A percentile compares a stretch with the other conserved stretches of the same genome.
Conservation (phyloP, 2,329 filamentous ascomycete species). For the Aspergillus ochraceoroseus region DNA sequence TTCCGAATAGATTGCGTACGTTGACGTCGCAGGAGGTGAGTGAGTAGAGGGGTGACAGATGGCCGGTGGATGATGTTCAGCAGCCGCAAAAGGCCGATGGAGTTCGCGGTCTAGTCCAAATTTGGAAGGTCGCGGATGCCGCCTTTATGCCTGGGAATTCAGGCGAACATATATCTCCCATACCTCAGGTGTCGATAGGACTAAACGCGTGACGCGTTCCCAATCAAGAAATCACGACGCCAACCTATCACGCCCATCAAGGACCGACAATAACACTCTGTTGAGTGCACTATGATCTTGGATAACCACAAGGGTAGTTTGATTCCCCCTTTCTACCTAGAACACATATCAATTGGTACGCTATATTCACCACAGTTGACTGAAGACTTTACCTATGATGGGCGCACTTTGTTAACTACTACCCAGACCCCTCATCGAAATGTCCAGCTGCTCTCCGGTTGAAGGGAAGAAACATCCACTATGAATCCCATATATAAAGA, state of each 20-base stretch:
- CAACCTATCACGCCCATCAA: slow-evolving; percentile 9
- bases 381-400: not conserved
- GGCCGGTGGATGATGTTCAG: slow-evolving; percentile 33
- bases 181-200: slow-evolving; percentile 24
- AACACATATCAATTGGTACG: slow-evolving; percentile 1
- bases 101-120: slow-evolving; percentile 30
- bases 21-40: slow-evolving; percentile 19
- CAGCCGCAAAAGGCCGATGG: slow-evolving; percentile 39
- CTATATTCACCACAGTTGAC: not conserved
- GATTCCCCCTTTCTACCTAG: not conserved
- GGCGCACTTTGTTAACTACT: slow-evolving; percentile 11
- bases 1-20: slow-evolving; percentile 20
- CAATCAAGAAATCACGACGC: slow-evolving; percentile 17
- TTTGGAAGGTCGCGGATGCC: slow-evolving; percentile 24
- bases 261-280: slow-evolving; percentile 1
- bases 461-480: slow-evolving; percentile 16
- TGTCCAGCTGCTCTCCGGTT: slow-evolving; percentile 22
- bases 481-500: slow-evolving; percentile 27
- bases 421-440: slow-evolving; percentile 20
- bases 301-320: not conserved
- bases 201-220: slow-evolving; percentile 32
- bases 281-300: not conserved
- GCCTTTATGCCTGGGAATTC: slow-evolving; percentile 24
- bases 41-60: slow-evolving; percentile 30
- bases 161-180: slow-evolving; percentile 16